Conservation (phyloP, 2,329 filamentous ascomycete species). For the Nannizziopsis arthrosporioides region DNA sequence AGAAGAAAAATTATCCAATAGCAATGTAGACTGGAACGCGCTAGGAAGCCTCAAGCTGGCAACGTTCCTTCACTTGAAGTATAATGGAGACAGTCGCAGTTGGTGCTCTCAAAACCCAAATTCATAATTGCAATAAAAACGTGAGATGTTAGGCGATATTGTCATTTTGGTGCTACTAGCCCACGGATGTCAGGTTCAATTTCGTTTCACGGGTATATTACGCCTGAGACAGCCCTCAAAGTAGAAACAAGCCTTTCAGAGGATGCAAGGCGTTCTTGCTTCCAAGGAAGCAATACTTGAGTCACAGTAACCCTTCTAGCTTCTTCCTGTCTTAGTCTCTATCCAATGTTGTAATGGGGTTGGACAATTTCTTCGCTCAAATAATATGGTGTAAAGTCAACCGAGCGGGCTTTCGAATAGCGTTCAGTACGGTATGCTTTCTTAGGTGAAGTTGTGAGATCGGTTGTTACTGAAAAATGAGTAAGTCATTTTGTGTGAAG, state of each 20-base stretch:
- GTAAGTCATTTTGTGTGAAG: constrained; percentile 6
- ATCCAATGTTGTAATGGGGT: constrained; percentile 28
- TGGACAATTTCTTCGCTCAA: constrained; percentile 18
- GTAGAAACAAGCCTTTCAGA: no score
- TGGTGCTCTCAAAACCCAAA: constrained; percentile 19
- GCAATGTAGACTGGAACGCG: no score
- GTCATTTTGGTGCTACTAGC: constrained; percentile 4
- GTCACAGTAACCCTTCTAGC: neutral
- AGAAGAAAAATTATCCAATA: no score
- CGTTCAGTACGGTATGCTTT: constrained; percentile 20
- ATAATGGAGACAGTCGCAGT: constrained; percentile 21
- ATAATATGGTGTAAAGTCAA: constrained; percentile 16
- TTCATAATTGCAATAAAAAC: neutral
- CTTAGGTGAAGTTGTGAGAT: constrained; percentile 45
- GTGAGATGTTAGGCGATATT: no score
- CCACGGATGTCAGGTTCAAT: no score
- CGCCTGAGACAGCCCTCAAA: no score
- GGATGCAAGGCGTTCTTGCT: no score
- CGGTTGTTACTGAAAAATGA: constrained; percentile 36
- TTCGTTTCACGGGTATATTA: no score
- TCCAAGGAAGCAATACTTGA: no score
- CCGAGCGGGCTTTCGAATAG: constrained; percentile 25
- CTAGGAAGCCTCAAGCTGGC: no score
- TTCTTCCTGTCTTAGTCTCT: constrained; percentile 21
- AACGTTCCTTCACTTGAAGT: no score